phyloP scores from a whole-genome alignment of 2,329 filamentous ascomycete genomes.

The Stemphylium vesicarium region DNA sequence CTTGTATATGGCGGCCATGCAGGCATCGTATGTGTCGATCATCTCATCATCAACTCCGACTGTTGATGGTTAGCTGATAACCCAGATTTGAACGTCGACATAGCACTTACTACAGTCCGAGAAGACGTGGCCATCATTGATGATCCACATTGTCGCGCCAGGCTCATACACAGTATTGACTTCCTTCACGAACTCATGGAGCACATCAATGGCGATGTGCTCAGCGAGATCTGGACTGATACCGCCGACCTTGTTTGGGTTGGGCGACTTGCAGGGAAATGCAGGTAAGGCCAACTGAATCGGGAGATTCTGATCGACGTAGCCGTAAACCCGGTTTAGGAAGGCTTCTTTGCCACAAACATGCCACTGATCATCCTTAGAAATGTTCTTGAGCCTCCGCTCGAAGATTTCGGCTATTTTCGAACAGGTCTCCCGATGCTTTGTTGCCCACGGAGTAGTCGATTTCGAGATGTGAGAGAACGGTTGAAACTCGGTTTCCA shows the following conservation, averaged over 20 bases:
- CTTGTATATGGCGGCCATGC: slow-evolving; percentile 49
- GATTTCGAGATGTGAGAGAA: slow-evolving; percentile 25
- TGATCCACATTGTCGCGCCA: slow-evolving; percentile 52
- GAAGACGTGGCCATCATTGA: slow-evolving; percentile 53
- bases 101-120: slow-evolving; percentile 49
- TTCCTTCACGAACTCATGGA: slow-evolving; percentile 51
- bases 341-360: slow-evolving; percentile 32
- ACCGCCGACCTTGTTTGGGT: slow-evolving; percentile 62
- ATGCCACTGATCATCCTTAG: slow-evolving; percentile 38
- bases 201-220: slow-evolving; percentile 50
- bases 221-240: slow-evolving; percentile 53
- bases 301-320: slow-evolving; percentile 33
- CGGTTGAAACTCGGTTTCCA: slow-evolving; percentile 37
- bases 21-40: slow-evolving; percentile 50
- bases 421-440: slow-evolving; percentile 26
- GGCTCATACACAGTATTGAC: slow-evolving; percentile 51
- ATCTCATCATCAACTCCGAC: slow-evolving; percentile 54
- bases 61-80: slow-evolving; percentile 15
- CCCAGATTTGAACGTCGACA: not conserved
- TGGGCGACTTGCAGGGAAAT: slow-evolving; percentile 69
- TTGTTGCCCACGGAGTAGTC: slow-evolving; percentile 25
- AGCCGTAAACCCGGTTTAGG: slow-evolving; percentile 34
- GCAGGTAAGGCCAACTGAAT: slow-evolving; percentile 57
- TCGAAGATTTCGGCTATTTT: slow-evolving; percentile 38
- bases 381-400: slow-evolving; percentile 36